Evolutionary conservation across 305 asterid species (phyloP).

Genomic region (Solanum hybrid): DNA sequence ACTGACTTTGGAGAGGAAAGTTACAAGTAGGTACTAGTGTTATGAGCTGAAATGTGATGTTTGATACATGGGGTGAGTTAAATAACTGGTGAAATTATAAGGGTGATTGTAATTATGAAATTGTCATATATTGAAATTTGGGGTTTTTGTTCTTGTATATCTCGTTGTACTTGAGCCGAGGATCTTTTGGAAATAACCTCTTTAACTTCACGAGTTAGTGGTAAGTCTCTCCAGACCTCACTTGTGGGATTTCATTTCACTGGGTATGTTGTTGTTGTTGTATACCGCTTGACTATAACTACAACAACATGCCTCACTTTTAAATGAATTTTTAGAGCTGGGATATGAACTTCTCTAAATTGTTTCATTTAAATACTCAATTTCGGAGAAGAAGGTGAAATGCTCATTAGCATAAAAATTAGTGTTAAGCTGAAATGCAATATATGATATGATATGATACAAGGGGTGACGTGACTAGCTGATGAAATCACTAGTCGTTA

Average conservation of each 20-base stretch:
- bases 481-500: not conserved
- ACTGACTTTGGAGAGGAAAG: too few relatives aligned
- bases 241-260: not conserved
- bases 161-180: not conserved
- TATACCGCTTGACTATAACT: not conserved
- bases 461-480: not conserved
- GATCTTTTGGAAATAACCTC: not conserved
- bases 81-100: not conserved
- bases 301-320: not conserved
- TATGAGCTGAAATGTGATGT: not conserved
- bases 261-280: not conserved
- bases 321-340: not conserved
- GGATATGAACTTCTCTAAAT: not conserved
- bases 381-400: not conserved
- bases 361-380: not conserved
- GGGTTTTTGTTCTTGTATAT: not conserved
- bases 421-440: not conserved
- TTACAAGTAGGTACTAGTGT: too few relatives aligned
- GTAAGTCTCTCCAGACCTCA: not conserved
- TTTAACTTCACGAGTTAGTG: not conserved
- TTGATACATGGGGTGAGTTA: not conserved
- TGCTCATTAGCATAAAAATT: not conserved
- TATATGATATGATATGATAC: not conserved
- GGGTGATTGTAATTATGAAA: not conserved
- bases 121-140: not conserved